Percentiles rank a stretch among this genome's conserved stretches.
Evolutionary conservation across 2,329 filamentous ascomycete species (phyloP).

Genomic region (Neonectria faginata): DNA sequence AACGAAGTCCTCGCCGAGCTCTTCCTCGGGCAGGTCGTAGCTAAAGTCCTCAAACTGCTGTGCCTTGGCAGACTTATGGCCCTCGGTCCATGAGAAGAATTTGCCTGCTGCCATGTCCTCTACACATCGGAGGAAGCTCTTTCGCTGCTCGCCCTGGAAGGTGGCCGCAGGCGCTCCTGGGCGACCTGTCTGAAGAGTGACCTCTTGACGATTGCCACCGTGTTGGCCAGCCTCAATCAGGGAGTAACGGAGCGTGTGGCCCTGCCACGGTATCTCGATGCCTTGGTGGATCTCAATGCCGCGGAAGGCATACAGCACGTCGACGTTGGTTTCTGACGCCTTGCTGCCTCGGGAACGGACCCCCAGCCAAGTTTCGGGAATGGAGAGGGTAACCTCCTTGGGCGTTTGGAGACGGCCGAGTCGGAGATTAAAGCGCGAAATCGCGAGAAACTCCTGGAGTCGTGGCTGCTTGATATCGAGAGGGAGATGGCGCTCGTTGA

Average conservation of each 20-base stretch:
- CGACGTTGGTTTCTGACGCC: slow-evolving; percentile 11
- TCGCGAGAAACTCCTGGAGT: slow-evolving; percentile 57
- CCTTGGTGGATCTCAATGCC: slow-evolving; percentile 65
- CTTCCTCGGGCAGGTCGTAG: slow-evolving; percentile 44
- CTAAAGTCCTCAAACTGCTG: slow-evolving; percentile 44
- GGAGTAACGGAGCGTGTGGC: slow-evolving; percentile 62
- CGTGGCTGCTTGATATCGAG: slow-evolving; percentile 52
- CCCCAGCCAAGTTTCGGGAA: slow-evolving; percentile 29
- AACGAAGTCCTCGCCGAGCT: slow-evolving; percentile 41
- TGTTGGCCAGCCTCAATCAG: slow-evolving; percentile 64
- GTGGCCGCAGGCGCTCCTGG: background rate
- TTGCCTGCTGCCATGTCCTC: slow-evolving; percentile 47
- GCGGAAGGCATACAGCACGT: slow-evolving; percentile 56
- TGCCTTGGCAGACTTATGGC: slow-evolving; percentile 45
- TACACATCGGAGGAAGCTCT: slow-evolving; percentile 46
- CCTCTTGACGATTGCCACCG: slow-evolving; percentile 63
- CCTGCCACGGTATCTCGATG: slow-evolving; percentile 56
- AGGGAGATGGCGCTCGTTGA: slow-evolving; percentile 51
- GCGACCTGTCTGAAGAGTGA: slow-evolving; percentile 54
- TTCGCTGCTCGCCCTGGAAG: slow-evolving; percentile 20
- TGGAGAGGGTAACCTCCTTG: slow-evolving; percentile 33
- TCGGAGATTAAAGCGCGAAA: slow-evolving; percentile 60
- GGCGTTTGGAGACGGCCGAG: slow-evolving; percentile 57
- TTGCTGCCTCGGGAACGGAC: background rate
- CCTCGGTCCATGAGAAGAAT: slow-evolving; percentile 52